Conservation (phyloP, 257 asterid genomes). For the Linderniella brevidens region DNA sequence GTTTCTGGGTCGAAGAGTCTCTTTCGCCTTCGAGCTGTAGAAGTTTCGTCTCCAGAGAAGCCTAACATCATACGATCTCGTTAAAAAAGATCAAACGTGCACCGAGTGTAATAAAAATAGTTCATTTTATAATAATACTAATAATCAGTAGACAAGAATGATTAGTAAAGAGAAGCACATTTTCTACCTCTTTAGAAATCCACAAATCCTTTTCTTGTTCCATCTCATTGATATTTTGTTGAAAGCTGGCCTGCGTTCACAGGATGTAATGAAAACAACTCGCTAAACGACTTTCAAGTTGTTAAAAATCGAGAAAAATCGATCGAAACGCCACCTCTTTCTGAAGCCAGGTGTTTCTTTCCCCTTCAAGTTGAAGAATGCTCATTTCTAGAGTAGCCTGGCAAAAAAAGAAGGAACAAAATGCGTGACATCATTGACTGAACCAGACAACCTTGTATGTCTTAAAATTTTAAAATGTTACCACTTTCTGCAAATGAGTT, state of each 20-base stretch:
- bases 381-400: conserved; percentile 28
- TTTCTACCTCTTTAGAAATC: conserved; percentile 47
- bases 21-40: no score
- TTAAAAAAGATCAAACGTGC: no score
- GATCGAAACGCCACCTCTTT: conserved; percentile 34
- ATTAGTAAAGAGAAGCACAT: conserved; percentile 9
- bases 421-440: no score
- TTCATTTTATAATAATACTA: no score
- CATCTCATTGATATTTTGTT: conserved; percentile 37
- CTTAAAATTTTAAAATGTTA: conserved; percentile 4
- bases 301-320: not conserved
- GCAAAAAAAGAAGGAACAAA: not conserved
- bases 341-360: conserved; percentile 33
- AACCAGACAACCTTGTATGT: no score
- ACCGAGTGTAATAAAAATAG: no score
- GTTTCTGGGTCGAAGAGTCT: no score
- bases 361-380: conserved; percentile 29
- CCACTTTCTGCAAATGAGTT: conserved; percentile 31
- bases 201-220: conserved; percentile 42
- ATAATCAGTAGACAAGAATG: conserved; percentile 3
- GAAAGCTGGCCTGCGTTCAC: conserved; percentile 38
- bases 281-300: not conserved
- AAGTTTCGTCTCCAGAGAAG: no score
- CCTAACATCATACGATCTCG: no score
- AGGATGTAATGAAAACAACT: not conserved